Evolutionary conservation across 768 basidiomycete genomes (phyloP).

Genomic region (Leucocoprinus leucothites): DNA sequence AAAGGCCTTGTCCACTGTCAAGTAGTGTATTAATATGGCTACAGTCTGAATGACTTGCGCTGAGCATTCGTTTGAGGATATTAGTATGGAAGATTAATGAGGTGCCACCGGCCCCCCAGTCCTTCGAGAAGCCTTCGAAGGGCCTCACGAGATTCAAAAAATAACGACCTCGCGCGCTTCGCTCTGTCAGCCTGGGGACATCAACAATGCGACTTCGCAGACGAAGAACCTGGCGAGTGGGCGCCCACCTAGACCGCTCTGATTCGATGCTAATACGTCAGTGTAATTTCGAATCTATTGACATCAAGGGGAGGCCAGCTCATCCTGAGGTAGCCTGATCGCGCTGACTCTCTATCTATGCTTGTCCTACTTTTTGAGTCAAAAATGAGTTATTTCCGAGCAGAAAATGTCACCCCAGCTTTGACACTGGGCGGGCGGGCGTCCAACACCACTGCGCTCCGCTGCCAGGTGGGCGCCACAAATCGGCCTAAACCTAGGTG

Average conservation of each 20-base stretch:
- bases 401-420: conserved; percentile 6
- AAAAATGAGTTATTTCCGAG: conserved; percentile 3
- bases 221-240: too few species aligned
- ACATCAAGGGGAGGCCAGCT: background rate
- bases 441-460: background rate
- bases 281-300: background rate
- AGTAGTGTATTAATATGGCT: background rate
- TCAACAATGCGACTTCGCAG: too few species aligned
- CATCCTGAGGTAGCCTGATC: background rate
- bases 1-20: too few species aligned
- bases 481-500: background rate
- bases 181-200: background rate
- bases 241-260: background rate
- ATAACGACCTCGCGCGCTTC: background rate
- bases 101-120: background rate
- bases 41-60: background rate
- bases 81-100: background rate
- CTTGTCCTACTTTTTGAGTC: background rate
- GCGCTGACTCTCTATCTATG: background rate
- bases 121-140: background rate
- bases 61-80: background rate
- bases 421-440: background rate
- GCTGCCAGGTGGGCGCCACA: background rate
- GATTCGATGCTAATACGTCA: background rate
- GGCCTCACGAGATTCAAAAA: background rate